These are phyloP conservation scores for Citropsis articulata DNA, from an alignment of 345 rosid genomes.

Conservation along the genomic window DNA sequence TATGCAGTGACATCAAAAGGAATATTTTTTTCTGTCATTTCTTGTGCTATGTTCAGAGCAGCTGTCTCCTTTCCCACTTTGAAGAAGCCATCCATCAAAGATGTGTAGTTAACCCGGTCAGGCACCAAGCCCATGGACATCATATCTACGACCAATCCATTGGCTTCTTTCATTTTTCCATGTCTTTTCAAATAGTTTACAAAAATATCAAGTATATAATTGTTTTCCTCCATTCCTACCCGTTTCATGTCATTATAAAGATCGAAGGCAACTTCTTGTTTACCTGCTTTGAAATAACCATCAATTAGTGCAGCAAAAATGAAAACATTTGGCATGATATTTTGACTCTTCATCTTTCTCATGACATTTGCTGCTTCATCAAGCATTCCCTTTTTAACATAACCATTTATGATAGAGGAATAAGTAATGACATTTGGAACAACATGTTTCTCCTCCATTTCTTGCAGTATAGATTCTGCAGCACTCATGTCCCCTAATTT, in stretches of 20 bases:
- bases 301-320: slow-evolving; percentile 64
- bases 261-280: slow-evolving; percentile 46
- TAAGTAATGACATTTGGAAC: slow-evolving; percentile 60
- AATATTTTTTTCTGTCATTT: slow-evolving; percentile 59
- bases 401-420: slow-evolving; percentile 69
- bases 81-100: slow-evolving; percentile 84
- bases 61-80: slow-evolving; percentile 65
- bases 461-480: slow-evolving; percentile 46
- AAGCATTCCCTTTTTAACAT: slow-evolving; percentile 69
- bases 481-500: slow-evolving; percentile 62
- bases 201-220: slow-evolving; percentile 56
- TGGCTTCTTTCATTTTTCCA: slow-evolving; percentile 53
- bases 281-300: slow-evolving; percentile 68
- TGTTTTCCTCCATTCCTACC: slow-evolving; percentile 56
- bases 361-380: slow-evolving; percentile 51
- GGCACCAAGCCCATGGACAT: slow-evolving; percentile 52
- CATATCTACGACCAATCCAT: slow-evolving; percentile 45
- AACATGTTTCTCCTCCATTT: slow-evolving; percentile 55
- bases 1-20: slow-evolving; percentile 73
- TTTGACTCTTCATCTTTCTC: slow-evolving; percentile 52
- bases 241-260: slow-evolving; percentile 65
- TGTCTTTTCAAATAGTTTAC: slow-evolving; percentile 66
- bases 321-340: slow-evolving; percentile 52
- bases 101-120: slow-evolving; percentile 79
- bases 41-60: slow-evolving; percentile 67